phyloP scores from a whole-genome alignment of 805 yeast genomes.

The Kodamaea jinghongensis region DNA sequence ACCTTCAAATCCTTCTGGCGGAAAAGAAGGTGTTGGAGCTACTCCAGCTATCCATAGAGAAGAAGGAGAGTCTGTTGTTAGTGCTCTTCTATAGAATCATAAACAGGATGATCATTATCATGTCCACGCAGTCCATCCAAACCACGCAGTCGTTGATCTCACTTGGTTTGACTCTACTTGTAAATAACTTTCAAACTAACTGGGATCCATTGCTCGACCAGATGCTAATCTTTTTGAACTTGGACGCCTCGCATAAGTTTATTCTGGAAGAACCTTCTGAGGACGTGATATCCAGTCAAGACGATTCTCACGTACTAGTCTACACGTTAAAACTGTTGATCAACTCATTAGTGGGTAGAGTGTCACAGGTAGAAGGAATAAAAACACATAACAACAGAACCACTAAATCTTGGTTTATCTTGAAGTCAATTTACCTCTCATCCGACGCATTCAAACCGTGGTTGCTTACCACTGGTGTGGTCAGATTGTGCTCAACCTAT shows the following conservation, averaged over 20 bases:
- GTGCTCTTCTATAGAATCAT: slow-evolving; percentile 37
- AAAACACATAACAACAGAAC: no score
- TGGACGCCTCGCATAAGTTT: slow-evolving; percentile 39
- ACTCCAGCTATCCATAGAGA: slow-evolving; percentile 16
- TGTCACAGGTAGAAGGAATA: no score
- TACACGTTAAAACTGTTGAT: no score
- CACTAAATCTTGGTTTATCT: slow-evolving; percentile 22
- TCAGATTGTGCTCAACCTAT: slow-evolving; percentile 29
- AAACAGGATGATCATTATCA: slow-evolving; percentile 43
- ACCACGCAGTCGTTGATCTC: slow-evolving; percentile 37
- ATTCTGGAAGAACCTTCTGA: slow-evolving; percentile 14
- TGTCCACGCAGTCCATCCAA: slow-evolving; percentile 39
- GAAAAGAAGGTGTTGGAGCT: slow-evolving; percentile 20
- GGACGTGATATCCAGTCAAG: no score
- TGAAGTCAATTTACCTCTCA: slow-evolving; percentile 21
- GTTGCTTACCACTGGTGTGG: slow-evolving; percentile 39
- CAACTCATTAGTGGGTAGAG: no score
- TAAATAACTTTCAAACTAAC: slow-evolving; percentile 38
- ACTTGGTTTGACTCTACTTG: slow-evolving; percentile 35
- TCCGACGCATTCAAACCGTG: slow-evolving; percentile 30
- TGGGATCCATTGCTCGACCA: slow-evolving; percentile 44
- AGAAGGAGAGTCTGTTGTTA: slow-evolving; percentile 24
- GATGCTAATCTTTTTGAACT: slow-evolving; percentile 42
- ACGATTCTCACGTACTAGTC: no score
- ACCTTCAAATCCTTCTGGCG: slow-evolving; percentile 17